Conservation (phyloP, 345 rosid species). For the Barbarea vulgaris region DNA sequence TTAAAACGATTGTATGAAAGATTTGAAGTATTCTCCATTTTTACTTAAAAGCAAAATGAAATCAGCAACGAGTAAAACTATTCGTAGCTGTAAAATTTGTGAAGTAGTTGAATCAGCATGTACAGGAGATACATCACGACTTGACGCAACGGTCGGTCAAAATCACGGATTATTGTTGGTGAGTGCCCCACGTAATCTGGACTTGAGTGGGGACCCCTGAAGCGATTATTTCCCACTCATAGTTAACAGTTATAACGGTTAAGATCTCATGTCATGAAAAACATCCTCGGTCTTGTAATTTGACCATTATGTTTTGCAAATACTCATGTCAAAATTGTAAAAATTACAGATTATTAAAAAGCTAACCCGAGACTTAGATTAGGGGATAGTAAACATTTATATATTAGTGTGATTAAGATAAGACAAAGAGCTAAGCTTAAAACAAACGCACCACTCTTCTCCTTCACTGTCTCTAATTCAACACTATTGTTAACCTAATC, state of each 20-base stretch:
- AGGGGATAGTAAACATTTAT: conserved; percentile 12
- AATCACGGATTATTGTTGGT: conserved; percentile 37
- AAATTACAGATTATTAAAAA: background rate
- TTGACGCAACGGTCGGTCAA: conserved; percentile 42
- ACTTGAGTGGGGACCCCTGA: conserved; percentile 17
- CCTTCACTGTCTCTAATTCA: conserved; percentile 28
- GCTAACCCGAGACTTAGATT: background rate
- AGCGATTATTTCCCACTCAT: background rate
- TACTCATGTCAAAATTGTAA: background rate
- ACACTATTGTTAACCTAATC: conserved; percentile 26
- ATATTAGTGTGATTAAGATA: conserved; percentile 24
- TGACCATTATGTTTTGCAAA: background rate
- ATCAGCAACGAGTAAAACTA: background rate
- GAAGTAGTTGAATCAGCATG: conserved; percentile 12
- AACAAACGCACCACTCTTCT: conserved; percentile 41
- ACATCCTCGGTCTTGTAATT: conserved; percentile 2
- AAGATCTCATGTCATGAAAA: background rate
- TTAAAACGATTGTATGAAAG: background rate
- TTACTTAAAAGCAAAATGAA: background rate
- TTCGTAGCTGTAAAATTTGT: background rate
- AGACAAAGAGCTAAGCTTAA: conserved; percentile 40
- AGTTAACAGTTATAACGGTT: conserved; percentile 40
- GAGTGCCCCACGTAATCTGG: conserved; percentile 27
- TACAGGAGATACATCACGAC: background rate
- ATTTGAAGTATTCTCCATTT: background rate